Evolutionary conservation across 2,329 filamentous ascomycete species (phyloP), one percentile per base, ranked within the genome.

Genomic region (Dichotomopilus funicola): DNA sequence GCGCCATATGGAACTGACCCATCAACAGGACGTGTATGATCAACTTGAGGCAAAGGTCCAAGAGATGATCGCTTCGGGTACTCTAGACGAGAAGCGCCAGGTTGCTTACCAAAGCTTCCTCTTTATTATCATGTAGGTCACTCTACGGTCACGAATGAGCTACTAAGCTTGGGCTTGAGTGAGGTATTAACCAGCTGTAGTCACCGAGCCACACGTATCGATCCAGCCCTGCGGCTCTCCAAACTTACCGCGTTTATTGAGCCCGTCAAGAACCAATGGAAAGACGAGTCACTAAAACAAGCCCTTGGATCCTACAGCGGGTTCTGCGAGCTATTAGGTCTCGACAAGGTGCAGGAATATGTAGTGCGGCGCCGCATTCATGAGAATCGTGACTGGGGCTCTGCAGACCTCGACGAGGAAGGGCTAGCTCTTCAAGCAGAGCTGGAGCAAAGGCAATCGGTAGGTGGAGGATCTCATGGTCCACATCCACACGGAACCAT

Each of bases 51-150:
- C 78, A 40, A 90, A 90, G 66, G 86, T 97, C 57, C 86, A 87
- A 57, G 87, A 92, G 68, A 85, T 95, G 75, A 80, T 88, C 67
- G 78, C 83, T 59, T 82, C 88, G 48, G 83, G 87, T 35, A 79
- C 81, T 53, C 73, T 88, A 35, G 92, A 96, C 65, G 87, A 92
- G 64, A 90, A 91, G 66, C 82, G 91, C 36, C 84, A 89, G 55
- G 86, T 94, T 66, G 89, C 91, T 1, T 91, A 95, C 65, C 88
- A 85, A 63, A 92, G 91, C 8, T 92, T 97, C 60, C 77, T 97
- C 0, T 95, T 99, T 68, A 94, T 95, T 57, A 94, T 99, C 59
- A 86, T 94, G 82, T 87, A 73, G 67, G 77, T 68, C n/a, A 2
- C 10, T 6, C 19, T 4, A 36, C 4, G 5, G 5, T 5, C 7